Evolutionary conservation across 2,329 filamentous ascomycete genomes (phyloP), one percentile per base, ranked within the genome.

Genomic region (Diaporthe sp.): DNA sequence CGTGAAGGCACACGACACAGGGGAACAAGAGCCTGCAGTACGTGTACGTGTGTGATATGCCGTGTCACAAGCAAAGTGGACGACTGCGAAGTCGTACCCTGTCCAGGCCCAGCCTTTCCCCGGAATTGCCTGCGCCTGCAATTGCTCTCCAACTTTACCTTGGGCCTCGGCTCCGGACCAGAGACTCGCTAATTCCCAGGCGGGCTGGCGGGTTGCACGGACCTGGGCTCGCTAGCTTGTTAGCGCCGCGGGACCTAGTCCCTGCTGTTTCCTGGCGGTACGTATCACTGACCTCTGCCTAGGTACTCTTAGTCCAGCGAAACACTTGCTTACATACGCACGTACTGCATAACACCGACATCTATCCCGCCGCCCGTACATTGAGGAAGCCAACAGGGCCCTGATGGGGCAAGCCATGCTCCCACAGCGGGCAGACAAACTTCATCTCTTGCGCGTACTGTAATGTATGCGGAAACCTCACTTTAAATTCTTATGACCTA

Each of bases 61-160:
- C 10, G 71, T 73, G 58, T 73, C 71, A 73, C 71, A 73, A 73
- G 70, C 58, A 73, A 73, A 55, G 34, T 59, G 8, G 31, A 17
- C 19, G 58, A 78, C 69, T 69, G 17, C 78, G 65, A 73, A 74
- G 61, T 49, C 37, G 37, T 19, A 0, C 69, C 59, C 22, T 67
- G 44, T 25, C 59, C 37, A 90, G 89, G 87, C 58, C 37, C 71
- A 65, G 58, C 71, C 46, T 57, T 44, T 42, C 71, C 71, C 46
- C n/a, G 58, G 55, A 49, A 55, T 65, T 53, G 57, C 58, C 25
- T 44, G 59, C 59, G 22, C 58, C 37, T 44, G 58, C 37, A 46
- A 17, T 28, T n/a, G 8, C 13, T 61, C 34, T n/a, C 57, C 58
- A 55, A 62, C 55, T 44, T 55, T 73, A 65, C 42, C 44, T 73